phyloP scores from a whole-genome alignment of 2,329 filamentous ascomycete genomes.

The Colletotrichum cereale region DNA sequence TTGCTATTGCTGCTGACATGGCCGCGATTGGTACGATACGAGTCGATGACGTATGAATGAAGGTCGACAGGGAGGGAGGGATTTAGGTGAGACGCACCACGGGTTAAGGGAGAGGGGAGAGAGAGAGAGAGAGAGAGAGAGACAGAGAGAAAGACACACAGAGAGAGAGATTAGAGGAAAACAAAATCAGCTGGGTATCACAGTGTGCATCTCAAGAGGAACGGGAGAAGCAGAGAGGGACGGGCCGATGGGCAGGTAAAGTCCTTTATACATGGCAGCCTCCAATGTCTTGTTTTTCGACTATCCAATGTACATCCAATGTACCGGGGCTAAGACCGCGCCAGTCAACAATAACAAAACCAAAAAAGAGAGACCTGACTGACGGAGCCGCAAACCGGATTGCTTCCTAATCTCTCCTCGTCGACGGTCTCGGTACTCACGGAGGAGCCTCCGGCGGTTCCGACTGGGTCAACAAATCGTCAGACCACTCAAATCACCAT shows the following conservation, averaged over 20 bases:
- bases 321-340: background rate
- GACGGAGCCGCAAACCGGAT: conserved; percentile 34
- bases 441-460: conserved; percentile 19
- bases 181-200: conserved; percentile 20
- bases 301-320: no score
- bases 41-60: conserved; percentile 9
- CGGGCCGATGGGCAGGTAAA: conserved; percentile 10
- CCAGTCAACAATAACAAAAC: conserved; percentile 4
- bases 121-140: background rate
- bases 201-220: background rate
- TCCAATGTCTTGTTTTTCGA: background rate
- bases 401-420: conserved; percentile 28
- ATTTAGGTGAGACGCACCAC: background rate
- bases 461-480: conserved; percentile 22
- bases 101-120: background rate
- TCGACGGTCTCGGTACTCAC: conserved; percentile 15
- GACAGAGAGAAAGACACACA: no score
- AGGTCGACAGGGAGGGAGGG: background rate
- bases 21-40: background rate
- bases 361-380: conserved; percentile 20
- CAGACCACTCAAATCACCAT: conserved; percentile 8
- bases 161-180: background rate
- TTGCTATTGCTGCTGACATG: conserved; percentile 28
- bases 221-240: background rate
- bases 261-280: conserved; percentile 3